Percentiles rank a stretch among this genome's conserved stretches.
phyloP scores from a whole-genome alignment of 164 flowering plant genomes.

The Umbilicus rupestris region DNA sequence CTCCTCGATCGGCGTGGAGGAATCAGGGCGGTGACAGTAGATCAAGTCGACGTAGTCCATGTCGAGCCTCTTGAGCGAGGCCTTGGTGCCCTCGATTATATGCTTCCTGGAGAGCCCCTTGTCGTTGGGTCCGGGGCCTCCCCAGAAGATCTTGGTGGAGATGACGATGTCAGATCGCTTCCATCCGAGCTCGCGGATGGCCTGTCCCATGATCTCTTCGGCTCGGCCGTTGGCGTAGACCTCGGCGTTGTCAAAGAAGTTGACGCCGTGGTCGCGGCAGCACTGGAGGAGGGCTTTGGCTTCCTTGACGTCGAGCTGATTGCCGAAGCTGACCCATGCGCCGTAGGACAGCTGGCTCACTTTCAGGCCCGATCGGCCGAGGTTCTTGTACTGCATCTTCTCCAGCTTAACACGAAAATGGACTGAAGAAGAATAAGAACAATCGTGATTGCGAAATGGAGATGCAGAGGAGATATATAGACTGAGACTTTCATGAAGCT shows the following conservation, averaged over 20 bases:
- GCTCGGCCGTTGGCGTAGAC: constrained; percentile 98
- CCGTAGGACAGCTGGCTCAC: constrained; percentile 97
- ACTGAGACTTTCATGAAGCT: too few species aligned
- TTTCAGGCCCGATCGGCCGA: constrained; percentile 79
- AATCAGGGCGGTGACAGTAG: constrained; percentile 86
- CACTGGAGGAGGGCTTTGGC: constrained; percentile 85
- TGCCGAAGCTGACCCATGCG: constrained; percentile 98
- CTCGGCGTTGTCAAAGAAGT: constrained; percentile 99
- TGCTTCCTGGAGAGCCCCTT: constrained; percentile 88
- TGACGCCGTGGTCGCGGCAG: constrained; percentile 91
- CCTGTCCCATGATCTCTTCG: constrained; percentile 99
- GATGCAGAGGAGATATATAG: too few species aligned
- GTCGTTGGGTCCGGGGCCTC: constrained; percentile 88
- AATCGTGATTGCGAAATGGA: too few species aligned
- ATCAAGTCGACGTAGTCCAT: constrained; percentile 91
- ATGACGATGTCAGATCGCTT: constrained; percentile 81
- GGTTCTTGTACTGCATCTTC: constrained; percentile 86
- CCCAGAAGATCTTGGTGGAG: constrained; percentile 99
- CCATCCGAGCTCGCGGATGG: constrained; percentile 95
- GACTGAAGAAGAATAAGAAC: background rate
- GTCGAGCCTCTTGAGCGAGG: constrained; percentile 73
- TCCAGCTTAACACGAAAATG: background rate
- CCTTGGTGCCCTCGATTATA: constrained; percentile 84
- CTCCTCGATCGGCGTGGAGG: constrained; percentile 83
- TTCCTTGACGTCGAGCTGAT: constrained; percentile 93